Conservation (phyloP, 164 flowering plant species). For the Tetrastigma voinierianum region DNA sequence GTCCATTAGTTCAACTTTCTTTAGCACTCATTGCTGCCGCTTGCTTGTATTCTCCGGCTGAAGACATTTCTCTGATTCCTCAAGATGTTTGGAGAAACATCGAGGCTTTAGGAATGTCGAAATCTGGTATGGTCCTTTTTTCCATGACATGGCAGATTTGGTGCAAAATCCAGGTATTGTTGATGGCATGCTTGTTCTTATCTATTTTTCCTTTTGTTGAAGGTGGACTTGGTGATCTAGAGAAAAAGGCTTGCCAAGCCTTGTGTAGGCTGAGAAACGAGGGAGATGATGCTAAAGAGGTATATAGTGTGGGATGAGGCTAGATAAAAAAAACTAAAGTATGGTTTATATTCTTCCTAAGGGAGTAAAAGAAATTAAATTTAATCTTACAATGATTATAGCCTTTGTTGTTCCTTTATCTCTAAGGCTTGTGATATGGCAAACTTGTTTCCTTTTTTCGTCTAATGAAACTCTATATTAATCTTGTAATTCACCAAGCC, state of each 20-base stretch:
- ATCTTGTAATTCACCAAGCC: conserved; percentile 9
- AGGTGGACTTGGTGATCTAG: conserved; percentile 49
- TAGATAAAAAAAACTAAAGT: background rate
- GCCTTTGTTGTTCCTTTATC: too few relatives aligned
- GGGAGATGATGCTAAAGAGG: conserved; percentile 78
- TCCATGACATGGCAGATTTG: background rate
- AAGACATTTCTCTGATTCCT: conserved; percentile 79
- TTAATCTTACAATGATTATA: too few relatives aligned
- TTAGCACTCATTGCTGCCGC: conserved; percentile 73
- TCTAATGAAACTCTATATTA: background rate
- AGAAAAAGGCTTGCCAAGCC: conserved; percentile 69
- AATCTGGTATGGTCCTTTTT: conserved; percentile 43
- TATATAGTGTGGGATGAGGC: conserved; percentile 20
- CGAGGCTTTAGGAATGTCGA: conserved; percentile 55
- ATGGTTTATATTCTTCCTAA: too few relatives aligned
- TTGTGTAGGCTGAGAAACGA: conserved; percentile 62
- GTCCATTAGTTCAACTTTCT: conserved; percentile 58
- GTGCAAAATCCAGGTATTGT: background rate
- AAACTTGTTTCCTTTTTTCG: too few relatives aligned
- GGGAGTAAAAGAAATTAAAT: too few relatives aligned
- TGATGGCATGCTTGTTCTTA: background rate
- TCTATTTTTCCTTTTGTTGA: conserved; percentile 19
- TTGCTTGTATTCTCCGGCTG: conserved; percentile 66
- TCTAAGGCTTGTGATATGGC: too few relatives aligned
- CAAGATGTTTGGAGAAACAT: conserved; percentile 68